These are phyloP conservation scores for Plantago major DNA, from an alignment of 257 asterid species.

Conservation along the genomic window DNA sequence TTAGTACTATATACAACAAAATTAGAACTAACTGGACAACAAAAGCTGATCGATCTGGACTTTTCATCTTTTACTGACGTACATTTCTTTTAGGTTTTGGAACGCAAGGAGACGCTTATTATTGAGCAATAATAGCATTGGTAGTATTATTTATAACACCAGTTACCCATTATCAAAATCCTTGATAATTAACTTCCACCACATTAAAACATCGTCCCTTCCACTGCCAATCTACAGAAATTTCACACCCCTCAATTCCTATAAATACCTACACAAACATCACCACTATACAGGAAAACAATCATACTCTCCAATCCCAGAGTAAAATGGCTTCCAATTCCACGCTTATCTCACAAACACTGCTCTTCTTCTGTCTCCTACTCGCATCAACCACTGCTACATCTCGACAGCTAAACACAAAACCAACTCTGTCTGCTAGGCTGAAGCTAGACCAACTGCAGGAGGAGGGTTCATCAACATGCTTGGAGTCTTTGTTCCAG, in stretches of 20 bases:
- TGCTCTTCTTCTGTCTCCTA: not conserved
- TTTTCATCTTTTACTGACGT: no score
- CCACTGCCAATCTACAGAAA: constrained; percentile 5
- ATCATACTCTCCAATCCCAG: no score
- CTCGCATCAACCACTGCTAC: not conserved
- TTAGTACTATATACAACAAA: no score
- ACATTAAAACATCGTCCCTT: constrained; percentile 16
- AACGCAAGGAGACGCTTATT: not conserved
- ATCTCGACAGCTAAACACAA: not conserved
- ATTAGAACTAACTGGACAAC: no score
- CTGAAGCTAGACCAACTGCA: constrained; percentile 1
- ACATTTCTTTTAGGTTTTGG: not conserved
- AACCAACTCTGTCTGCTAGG: not conserved
- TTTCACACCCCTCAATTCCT: not conserved
- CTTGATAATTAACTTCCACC: constrained; percentile 17
- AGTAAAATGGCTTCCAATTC: no score
- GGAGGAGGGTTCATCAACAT: not conserved
- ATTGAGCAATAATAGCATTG: not conserved
- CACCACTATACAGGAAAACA: no score
- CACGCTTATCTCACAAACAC: no score
- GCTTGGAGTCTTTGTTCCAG: not conserved
- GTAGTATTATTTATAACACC: not conserved
- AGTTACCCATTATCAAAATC: constrained; percentile 3
- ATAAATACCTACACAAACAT: not conserved
- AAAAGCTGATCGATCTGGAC: no score